phyloP scores from a whole-genome alignment of 1,284 basidiomycete species.

The Apiotrichum porosum region DNA sequence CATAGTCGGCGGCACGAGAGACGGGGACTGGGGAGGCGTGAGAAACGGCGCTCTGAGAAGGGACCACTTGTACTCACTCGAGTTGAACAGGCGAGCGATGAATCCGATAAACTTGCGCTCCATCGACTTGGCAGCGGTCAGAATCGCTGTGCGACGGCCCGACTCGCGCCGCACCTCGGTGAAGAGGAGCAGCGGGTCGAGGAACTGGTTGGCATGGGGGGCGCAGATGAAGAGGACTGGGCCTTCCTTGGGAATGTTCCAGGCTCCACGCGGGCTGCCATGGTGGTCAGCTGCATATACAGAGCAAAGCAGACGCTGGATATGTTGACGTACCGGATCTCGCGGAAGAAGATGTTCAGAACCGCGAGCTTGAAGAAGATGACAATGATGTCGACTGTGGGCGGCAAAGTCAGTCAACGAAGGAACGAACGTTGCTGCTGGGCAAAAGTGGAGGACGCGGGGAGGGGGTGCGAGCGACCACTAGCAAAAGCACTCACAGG shows the following conservation, averaged over 20 bases:
- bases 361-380: conserved; percentile 61
- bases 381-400: conserved; percentile 42
- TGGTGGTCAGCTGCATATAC: not conserved
- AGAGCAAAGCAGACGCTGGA: not conserved
- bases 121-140: conserved; percentile 77
- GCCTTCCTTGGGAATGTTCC: conserved; percentile 86
- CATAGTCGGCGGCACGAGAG: conserved; percentile 82
- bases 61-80: conserved; percentile 61
- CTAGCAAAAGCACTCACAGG: conserved; percentile 19
- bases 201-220: conserved; percentile 96
- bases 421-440: too few species aligned
- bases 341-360: conserved; percentile 94
- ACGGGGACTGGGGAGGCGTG: conserved; percentile 68
- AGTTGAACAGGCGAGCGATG: conserved; percentile 79
- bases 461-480: not conserved
- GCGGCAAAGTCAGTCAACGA: not conserved
- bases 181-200: conserved; percentile 86
- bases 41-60: not conserved
- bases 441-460: not conserved
- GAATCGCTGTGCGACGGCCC: conserved; percentile 75
- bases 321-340: conserved; percentile 61
- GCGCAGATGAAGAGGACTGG: conserved; percentile 95
- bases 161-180: conserved; percentile 85
- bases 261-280: conserved; percentile 73
- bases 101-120: conserved; percentile 60